A percentile compares a stretch with the other conserved stretches of the same genome.
Evolutionary conservation across 2,329 filamentous ascomycete genomes (phyloP).

Genomic region (Pseudogymnoascus sp.): DNA sequence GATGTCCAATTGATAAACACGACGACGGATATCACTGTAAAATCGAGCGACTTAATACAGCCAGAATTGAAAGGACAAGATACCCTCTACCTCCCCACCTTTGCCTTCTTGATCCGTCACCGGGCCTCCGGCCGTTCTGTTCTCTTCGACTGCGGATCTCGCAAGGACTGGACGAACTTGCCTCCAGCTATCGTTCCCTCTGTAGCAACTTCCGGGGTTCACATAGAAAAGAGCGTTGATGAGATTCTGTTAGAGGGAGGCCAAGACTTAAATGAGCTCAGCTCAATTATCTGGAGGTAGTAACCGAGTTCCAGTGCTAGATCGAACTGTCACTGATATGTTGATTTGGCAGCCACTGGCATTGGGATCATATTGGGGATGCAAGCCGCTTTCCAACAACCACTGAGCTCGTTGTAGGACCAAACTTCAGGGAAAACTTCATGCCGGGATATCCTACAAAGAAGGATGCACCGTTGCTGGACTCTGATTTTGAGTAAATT

Average conservation of each 20-base stretch:
- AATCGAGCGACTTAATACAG: background rate
- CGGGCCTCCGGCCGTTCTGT: conserved; percentile 14
- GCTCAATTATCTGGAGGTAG: conserved; percentile 29
- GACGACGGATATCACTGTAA: background rate
- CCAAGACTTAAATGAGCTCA: conserved; percentile 26
- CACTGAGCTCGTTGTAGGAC: conserved; percentile 35
- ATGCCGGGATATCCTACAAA: conserved; percentile 34
- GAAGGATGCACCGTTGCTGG: conserved; percentile 27
- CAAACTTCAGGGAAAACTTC: conserved; percentile 32
- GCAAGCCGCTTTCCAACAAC: conserved; percentile 32
- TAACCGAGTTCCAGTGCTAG: background rate
- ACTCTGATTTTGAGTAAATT: conserved; percentile 28
- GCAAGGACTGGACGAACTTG: conserved; percentile 27
- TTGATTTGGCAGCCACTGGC: conserved; percentile 23
- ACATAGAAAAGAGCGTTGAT: conserved; percentile 23
- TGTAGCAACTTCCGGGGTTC: conserved; percentile 19
- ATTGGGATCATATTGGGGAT: conserved; percentile 33
- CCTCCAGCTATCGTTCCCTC: conserved; percentile 18
- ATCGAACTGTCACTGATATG: background rate
- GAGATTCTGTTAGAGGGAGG: conserved; percentile 30
- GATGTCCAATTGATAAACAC: conserved; percentile 1
- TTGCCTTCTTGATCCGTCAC: background rate
- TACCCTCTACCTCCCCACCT: background rate
- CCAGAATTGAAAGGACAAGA: background rate
- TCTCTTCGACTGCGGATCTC: conserved; percentile 25